phyloP scores from a whole-genome alignment of 1,284 basidiomycete genomes.

The Heterobasidion parviporum region DNA sequence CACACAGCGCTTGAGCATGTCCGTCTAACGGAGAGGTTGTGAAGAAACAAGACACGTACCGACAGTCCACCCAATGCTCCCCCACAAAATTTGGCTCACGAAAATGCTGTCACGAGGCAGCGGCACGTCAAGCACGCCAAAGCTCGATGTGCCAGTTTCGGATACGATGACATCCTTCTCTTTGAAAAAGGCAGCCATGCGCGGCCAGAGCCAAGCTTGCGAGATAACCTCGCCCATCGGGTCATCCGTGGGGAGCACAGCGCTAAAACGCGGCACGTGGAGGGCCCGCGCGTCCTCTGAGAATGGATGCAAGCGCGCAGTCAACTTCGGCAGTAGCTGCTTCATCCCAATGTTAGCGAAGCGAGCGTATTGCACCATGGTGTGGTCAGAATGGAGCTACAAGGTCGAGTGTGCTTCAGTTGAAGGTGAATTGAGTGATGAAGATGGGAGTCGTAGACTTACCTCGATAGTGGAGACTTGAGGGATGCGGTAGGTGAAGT shows the following conservation, averaged over 20 bases:
- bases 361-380: conserved; percentile 54
- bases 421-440: background rate
- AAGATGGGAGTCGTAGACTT: conserved; percentile 6
- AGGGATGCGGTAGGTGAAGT: conserved; percentile 71
- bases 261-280: conserved; percentile 38
- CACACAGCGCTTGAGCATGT: background rate
- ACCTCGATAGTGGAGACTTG: conserved; percentile 57
- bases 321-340: conserved; percentile 59
- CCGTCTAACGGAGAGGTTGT: background rate
- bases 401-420: background rate
- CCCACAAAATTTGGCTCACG: conserved; percentile 77
- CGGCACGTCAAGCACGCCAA: conserved; percentile 57
- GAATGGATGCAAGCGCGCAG: conserved; percentile 41
- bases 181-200: conserved; percentile 72
- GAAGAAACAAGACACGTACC: background rate
- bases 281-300: conserved; percentile 30
- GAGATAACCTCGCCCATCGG: conserved; percentile 39
- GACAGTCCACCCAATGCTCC: conserved; percentile 76
- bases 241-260: conserved; percentile 31
- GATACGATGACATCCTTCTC: conserved; percentile 74
- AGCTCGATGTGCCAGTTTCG: conserved; percentile 61
- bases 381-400: conserved; percentile 80
- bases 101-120: conserved; percentile 62
- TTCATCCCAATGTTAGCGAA: conserved; percentile 70
- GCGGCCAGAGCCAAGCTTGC: conserved; percentile 84